Evolutionary conservation across 352 stramenopile species (phyloP), one percentile per base, ranked within the genome.

Genomic region (Blastocystis sp.): DNA sequence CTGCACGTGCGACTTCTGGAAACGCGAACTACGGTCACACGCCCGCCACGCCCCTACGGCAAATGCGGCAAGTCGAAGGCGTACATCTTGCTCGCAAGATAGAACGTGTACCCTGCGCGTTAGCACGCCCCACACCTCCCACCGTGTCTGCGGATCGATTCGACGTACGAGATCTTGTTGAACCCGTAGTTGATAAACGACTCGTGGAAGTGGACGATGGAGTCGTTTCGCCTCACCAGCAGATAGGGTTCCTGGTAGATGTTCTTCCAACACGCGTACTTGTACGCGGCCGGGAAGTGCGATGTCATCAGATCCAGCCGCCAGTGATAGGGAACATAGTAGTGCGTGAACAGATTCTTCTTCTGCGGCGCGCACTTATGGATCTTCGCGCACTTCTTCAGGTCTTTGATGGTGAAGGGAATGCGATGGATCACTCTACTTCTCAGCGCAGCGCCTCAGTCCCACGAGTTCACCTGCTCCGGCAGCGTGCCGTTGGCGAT

Each of bases 261-360:
- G 48, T 84, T 84, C 6, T 54, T 54, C 54, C 54, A 84, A 59
- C 74, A 84, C 48, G 6, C 14, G 48, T 57, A 57, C 14, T 57
- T 57, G 14, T 57, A 57, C 48, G 14, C 48, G 48, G 48, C 6
- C 6, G 48, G 48, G 48, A 57, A 57, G 6, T 57, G 6, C 48
- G 6, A 7, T 14, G 6, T 7, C 14, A 17, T 57, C 48, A 57
- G 48, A 14, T 57, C 48, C 48, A 57, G 48, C 48, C 6, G 48
- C 48, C 48, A 57, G 6, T 7, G 6, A 7, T 7, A 17, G 6
- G 48, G 14, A 7, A 57, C 48, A 14, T 57, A 57, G 48, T 57
- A 57, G 48, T 84, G 74, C 21, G 74, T 84, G 61, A 84, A 84
- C 38, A 84, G 40, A 21, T 84, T 17, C 34, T 70, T 69, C 60